These are phyloP conservation scores for Chenopodium berlandieri DNA, from an alignment of 148 eudicot genomes.

Conservation along the genomic window DNA sequence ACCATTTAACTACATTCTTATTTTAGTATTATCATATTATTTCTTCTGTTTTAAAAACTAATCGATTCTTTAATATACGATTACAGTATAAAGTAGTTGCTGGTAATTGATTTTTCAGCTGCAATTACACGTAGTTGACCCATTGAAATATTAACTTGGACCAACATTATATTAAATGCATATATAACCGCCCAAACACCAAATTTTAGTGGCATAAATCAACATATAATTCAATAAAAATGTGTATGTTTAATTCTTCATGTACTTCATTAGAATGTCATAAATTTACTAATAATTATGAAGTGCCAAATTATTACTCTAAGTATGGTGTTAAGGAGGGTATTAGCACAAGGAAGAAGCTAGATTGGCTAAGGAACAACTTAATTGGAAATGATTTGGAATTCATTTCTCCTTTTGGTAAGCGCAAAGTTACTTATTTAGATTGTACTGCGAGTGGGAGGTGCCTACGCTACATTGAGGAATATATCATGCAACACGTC, in stretches of 20 bases:
- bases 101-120: not conserved
- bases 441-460: conserved; percentile 40
- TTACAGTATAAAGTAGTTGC: not conserved
- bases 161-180: not conserved
- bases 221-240: not conserved
- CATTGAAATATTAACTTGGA: not conserved
- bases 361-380: conserved; percentile 31
- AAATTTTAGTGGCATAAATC: not conserved
- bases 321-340: not conserved
- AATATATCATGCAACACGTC: conserved; percentile 31
- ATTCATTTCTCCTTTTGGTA: conserved; percentile 38
- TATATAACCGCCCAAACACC: not conserved
- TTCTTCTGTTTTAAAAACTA: not conserved
- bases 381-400: conserved; percentile 27
- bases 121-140: not conserved
- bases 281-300: not conserved
- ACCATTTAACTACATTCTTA: not conserved
- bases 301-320: not conserved
- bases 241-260: conserved; percentile 4
- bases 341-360: conserved; percentile 10
- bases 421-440: conserved; percentile 34
- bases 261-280: not conserved
- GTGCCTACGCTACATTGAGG: conserved; percentile 33
- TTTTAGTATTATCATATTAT: not conserved
- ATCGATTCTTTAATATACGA: no score